Percentiles rank a stretch among this genome's conserved stretches.
These are phyloP conservation scores for Lagenaria siceraria DNA, from an alignment of 306 rosid species.

Conservation along the genomic window DNA sequence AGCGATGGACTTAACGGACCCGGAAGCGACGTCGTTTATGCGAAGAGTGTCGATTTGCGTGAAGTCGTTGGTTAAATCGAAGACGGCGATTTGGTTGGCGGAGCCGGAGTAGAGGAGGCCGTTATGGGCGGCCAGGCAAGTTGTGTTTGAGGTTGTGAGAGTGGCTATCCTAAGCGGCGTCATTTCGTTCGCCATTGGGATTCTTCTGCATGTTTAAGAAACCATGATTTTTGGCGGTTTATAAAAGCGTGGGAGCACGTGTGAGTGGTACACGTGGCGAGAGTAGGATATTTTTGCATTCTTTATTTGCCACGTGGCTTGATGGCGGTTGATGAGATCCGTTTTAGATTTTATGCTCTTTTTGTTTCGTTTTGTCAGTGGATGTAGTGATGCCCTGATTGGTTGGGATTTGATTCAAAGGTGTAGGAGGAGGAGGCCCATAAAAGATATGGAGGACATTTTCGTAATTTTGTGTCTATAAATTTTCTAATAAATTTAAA, in stretches of 20 bases:
- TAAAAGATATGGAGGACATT: neutral
- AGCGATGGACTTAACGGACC: slow-evolving; percentile 47
- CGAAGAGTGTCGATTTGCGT: slow-evolving; percentile 31
- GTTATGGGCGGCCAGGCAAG: slow-evolving; percentile 34
- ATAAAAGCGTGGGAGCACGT: neutral
- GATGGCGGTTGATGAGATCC: neutral
- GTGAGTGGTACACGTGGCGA: neutral
- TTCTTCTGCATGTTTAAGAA: neutral
- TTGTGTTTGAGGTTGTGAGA: neutral
- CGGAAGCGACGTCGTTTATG: slow-evolving; percentile 19
- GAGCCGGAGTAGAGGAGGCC: slow-evolving; percentile 57
- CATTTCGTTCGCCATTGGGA: neutral
- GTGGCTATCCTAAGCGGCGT: neutral
- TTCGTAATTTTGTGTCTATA: neutral
- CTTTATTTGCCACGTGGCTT: neutral
- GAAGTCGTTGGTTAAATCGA: slow-evolving; percentile 17
- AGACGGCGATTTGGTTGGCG: slow-evolving; percentile 39
- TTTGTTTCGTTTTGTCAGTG: neutral
- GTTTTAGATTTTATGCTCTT: neutral
- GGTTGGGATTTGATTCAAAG: neutral
- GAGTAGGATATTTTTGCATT: neutral
- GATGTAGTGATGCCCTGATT: neutral
- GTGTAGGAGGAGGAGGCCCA: neutral
- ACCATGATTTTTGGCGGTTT: neutral
- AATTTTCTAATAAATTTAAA: no score